These are phyloP conservation scores for Bruguiera sexangula DNA, from an alignment of 345 rosid species.

Conservation along the genomic window DNA sequence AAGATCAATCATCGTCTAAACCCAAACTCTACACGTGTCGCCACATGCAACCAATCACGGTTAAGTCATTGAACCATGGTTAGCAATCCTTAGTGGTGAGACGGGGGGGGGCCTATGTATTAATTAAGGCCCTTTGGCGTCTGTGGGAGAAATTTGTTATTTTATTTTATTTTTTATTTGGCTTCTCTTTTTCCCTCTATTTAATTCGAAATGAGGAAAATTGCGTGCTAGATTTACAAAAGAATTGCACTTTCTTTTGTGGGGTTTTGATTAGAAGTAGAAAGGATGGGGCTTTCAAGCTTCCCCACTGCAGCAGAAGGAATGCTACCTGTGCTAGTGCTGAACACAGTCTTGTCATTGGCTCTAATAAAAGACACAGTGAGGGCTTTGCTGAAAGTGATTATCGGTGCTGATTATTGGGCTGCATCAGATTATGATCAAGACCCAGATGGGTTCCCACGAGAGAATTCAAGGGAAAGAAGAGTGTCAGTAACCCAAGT, in stretches of 20 bases:
- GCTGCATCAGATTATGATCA: conserved; percentile 5
- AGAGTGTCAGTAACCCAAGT: conserved; percentile 51
- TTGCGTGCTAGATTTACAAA: background rate
- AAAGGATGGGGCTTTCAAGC: conserved; percentile 65
- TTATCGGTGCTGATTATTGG: conserved; percentile 14
- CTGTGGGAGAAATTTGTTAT: background rate
- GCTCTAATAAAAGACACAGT: conserved; percentile 56
- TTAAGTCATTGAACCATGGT: conserved; percentile 21
- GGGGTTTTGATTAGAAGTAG: background rate
- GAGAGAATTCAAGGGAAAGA: conserved; percentile 26
- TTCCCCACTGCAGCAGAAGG: conserved; percentile 63
- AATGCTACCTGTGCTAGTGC: conserved; percentile 56
- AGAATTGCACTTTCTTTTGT: background rate
- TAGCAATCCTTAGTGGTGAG: conserved; percentile 14
- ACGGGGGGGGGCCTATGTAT: conserved; percentile 4
- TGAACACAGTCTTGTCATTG: conserved; percentile 58
- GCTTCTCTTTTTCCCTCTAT: background rate
- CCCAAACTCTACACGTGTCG: conserved; percentile 37
- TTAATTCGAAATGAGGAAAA: background rate
- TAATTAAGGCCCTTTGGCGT: background rate
- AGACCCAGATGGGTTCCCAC: conserved; percentile 19
- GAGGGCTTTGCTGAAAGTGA: conserved; percentile 33
- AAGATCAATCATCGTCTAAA: background rate
- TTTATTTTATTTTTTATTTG: too few relatives aligned
- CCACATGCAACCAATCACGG: conserved; percentile 33